A percentile compares a stretch with the other conserved stretches of the same genome.
These are phyloP conservation scores for Magnaporthiopsis incrustans DNA, from an alignment of 2,329 filamentous ascomycete species.

Conservation along the genomic window DNA sequence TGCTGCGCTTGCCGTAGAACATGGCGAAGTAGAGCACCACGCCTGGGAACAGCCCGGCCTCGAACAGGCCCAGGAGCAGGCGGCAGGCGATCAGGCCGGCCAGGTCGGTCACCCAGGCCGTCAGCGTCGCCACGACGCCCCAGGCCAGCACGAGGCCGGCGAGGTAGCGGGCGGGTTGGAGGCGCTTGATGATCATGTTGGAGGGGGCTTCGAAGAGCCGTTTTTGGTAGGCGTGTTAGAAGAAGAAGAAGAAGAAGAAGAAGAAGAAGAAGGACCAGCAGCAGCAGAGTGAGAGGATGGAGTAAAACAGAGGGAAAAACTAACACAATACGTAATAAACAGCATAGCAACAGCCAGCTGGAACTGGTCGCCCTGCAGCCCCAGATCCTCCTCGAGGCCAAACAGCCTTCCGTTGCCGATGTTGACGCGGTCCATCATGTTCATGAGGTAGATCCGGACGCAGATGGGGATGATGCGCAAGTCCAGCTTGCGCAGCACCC, in stretches of 20 bases:
- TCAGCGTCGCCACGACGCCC: not conserved
- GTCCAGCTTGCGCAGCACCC: slow-evolving; percentile 2
- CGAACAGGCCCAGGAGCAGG: slow-evolving; percentile 5
- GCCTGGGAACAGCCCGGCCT: slow-evolving; percentile 6
- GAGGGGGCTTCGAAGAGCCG: not conserved
- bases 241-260: not conserved
- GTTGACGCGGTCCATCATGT: slow-evolving; percentile 5
- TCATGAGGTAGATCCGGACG: not conserved
- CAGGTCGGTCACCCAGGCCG: not conserved
- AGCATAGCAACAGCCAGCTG: slow-evolving; percentile 48
- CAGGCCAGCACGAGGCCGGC: slow-evolving; percentile 11
- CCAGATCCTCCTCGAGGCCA: slow-evolving; percentile 51
- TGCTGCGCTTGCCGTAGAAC: slow-evolving; percentile 54
- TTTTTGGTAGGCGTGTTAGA: not conserved
- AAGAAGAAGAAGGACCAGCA: too few relatives aligned
- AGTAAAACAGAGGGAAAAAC: not conserved
- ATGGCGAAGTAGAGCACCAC: slow-evolving; percentile 46
- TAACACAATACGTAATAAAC: slow-evolving; percentile 38
- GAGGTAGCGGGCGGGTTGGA: slow-evolving; percentile 1
- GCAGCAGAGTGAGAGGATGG: too few relatives aligned
- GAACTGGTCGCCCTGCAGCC: slow-evolving; percentile 49
- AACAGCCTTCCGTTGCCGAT: slow-evolving; percentile 35
- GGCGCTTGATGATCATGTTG: slow-evolving; percentile 1
- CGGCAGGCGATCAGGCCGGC: not conserved
- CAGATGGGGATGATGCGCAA: not conserved